Evolutionary conservation across 2,329 filamentous ascomycete species (phyloP), one percentile per base, ranked within the genome.

Genomic region (Fusarium cicatricum): DNA sequence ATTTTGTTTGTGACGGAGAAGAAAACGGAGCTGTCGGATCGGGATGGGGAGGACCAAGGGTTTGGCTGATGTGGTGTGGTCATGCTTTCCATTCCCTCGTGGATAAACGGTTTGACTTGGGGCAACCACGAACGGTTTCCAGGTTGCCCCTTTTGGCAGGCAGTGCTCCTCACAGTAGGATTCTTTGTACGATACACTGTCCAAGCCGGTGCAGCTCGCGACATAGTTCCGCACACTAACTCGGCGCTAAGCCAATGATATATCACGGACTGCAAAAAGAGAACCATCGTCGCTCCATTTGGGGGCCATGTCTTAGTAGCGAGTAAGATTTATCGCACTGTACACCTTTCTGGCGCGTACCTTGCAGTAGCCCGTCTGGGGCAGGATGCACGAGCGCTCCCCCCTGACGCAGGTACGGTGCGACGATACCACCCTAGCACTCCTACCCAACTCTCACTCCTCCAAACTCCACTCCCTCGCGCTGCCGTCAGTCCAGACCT

Each of bases 321-420:
- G 42, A 33, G 44, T 37, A 43, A 53, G 49, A 53, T 23, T 46
- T 38, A 21, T 5, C 44, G 39, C 55, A 55, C 47, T 41, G 37
- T 53, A 16, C 48, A 46, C 10, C 44, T 10, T 26, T 26, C 51
- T 67, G 60, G 64, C 56, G 58, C 50, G 66, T 69, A 60, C 66
- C 66, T 69, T 69, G 66, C 66, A 67, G 66, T 69, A 69, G 66
- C 42, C 6, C 40, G 52, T 48, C 29, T 40, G 37, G 31, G 6
- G 46, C 38, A 44, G 21, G 41, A 38, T 40, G 46, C 45, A 48
- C 37, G 51, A 51, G 33, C 40, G 49, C 46, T 31, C 40, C 36
- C 52, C 60, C 60, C 60, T 63, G 60, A 60, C 37, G 40, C 60
- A 63, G 51, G 60, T 53, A 63, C 55, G n/a, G 51, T 63, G 55